Percentiles rank a stretch among this genome's conserved stretches.
Evolutionary conservation across 2,329 filamentous ascomycete genomes (phyloP).

Genomic region (Neonectria neomacrospora): DNA sequence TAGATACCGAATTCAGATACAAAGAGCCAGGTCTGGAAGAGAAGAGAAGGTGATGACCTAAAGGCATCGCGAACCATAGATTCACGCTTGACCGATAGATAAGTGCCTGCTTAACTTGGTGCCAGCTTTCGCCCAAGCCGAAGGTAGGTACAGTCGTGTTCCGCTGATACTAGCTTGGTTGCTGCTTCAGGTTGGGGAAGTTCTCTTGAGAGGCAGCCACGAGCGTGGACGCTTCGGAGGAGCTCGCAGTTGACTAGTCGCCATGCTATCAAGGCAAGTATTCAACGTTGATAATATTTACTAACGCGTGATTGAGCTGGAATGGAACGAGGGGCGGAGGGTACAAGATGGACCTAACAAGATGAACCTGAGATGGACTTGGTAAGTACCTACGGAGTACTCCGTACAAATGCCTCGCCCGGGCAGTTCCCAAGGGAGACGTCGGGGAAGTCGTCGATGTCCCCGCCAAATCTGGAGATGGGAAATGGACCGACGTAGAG

Average conservation of each 20-base stretch:
- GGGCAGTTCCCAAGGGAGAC: conserved; percentile 6
- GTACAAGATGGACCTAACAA: neutral
- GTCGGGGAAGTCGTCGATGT: neutral
- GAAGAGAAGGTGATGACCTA: neutral
- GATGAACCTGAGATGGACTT: neutral
- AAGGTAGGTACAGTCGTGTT: neutral
- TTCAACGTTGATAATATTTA: neutral
- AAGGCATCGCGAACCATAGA: neutral
- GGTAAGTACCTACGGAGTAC: neutral
- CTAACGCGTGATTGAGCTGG: neutral
- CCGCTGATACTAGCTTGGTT: neutral
- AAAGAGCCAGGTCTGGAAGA: neutral
- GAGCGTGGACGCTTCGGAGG: neutral
- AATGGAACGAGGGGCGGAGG: neutral
- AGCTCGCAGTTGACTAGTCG: neutral
- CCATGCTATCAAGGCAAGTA: neutral
- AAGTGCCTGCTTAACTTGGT: neutral
- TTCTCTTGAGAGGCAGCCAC: neutral
- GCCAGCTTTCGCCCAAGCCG: neutral
- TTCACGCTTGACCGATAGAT: neutral
- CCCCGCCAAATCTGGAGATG: neutral
- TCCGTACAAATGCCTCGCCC: neutral
- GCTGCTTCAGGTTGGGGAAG: neutral
- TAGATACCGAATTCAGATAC: neutral
- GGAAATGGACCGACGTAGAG: conserved; percentile 1